Percentiles rank a stretch among this genome's conserved stretches.
These are phyloP conservation scores for Schizosaccharomyces japonicus DNA, from an alignment of 805 yeast genomes.

Conservation along the genomic window DNA sequence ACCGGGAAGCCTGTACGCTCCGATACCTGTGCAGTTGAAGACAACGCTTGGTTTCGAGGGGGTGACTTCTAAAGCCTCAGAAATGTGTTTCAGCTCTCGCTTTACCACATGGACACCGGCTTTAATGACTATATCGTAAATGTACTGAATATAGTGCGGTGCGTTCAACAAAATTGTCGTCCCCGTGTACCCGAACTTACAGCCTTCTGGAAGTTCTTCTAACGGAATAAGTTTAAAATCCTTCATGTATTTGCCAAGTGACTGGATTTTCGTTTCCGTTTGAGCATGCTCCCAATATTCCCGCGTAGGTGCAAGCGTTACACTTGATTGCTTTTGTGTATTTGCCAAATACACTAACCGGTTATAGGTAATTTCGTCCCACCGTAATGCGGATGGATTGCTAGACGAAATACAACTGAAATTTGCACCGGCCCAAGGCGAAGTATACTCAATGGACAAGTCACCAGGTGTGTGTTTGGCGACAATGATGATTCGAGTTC, in stretches of 20 bases:
- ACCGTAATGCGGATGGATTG: not conserved
- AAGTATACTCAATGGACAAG: conserved; percentile 45
- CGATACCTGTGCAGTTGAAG: conserved; percentile 59
- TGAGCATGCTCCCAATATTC: not conserved
- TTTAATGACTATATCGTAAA: conserved; percentile 23
- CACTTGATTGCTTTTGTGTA: not conserved
- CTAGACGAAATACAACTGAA: conserved; percentile 2
- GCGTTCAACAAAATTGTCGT: conserved; percentile 37
- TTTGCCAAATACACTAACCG: conserved; percentile 16
- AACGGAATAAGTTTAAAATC: conserved; percentile 21
- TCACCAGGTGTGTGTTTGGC: conserved; percentile 62
- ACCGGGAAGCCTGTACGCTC: conserved; percentile 40
- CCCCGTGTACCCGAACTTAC: conserved; percentile 28
- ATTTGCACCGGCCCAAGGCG: conserved; percentile 42
- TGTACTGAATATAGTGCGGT: conserved; percentile 29
- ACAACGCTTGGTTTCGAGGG: conserved; percentile 21
- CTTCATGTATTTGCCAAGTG: not conserved
- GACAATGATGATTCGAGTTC: conserved; percentile 24
- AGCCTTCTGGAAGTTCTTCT: conserved; percentile 27
- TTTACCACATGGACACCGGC: conserved; percentile 29
- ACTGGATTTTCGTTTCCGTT: not conserved
- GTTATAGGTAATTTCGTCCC: conserved; percentile 3
- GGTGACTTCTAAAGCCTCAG: conserved; percentile 27
- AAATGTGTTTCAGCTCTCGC: conserved; percentile 19
- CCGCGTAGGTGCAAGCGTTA: not conserved